Base-by-base conservation (phyloP, 2,329 filamentous ascomycete genomes). In the Xylariaceae sp. region DNA sequence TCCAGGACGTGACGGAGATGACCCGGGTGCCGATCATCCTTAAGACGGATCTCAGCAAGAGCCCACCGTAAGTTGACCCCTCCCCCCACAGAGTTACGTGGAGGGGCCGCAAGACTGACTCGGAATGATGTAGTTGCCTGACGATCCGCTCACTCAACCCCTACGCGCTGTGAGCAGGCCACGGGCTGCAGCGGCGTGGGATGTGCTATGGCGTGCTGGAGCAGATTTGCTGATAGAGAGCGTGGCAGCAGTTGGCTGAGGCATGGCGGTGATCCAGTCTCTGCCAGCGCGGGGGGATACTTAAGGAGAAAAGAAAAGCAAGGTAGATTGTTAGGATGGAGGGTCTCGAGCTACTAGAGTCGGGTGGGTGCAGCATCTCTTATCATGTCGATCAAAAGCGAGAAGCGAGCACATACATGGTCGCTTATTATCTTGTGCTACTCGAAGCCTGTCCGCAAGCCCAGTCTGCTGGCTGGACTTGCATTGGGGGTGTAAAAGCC, bases 1-100 rank as follows among this genome's bases (percentile, higher is more conserved):
- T 98, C 54, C 92, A 98, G 65, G 92, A 98, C 60, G 88, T 98
- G 46, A 89, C 81, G 37, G 92, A 98, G 70, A 95, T 98, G 89
- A 90, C 87, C 27, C 76, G 90, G 49, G 84, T 98, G 41, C 92
- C 92, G n/a, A 84, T 98, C 47, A 94, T 98, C 58, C 67, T 98
- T 54, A 96, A 94, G 80, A 96, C 92, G 46, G 92, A 98, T 66
- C 75, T 98, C 53, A 86, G 74, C 66, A 98, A 98, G 84, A 96
- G 90, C 68, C 92, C 92, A 65, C 92, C 92, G 89, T 98, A 83
- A 80, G 92, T 90, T 30, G 28, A 36, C 8, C n/a, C 30, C 7
- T 26, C 15, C 6, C 15, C 12, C n/a, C 24, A 13, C 21, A 26
- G 6, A 26, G 6, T 6, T 6, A n/a, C n/a, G n/a, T n/a, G n/a